Evolutionary conservation across 768 basidiomycete species (phyloP), one percentile per base, ranked within the genome.

Genomic region (Suillus ampliporus): DNA sequence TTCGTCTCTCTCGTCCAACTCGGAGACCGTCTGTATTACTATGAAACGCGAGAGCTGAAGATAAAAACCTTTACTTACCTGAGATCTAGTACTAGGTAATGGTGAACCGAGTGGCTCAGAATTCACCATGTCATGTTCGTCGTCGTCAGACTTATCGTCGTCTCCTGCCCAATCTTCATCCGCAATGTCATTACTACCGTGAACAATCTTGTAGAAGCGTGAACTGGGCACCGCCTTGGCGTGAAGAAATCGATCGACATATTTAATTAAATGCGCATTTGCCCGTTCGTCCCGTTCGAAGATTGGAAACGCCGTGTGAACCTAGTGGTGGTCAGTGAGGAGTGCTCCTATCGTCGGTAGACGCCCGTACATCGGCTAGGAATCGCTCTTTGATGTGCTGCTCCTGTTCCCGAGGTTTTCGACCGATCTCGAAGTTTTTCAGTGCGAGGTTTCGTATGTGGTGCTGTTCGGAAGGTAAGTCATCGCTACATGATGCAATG

Each of bases 381-480:
- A 62, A 62, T 21, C 44, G 44, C 21, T 44, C 61, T 35, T 58
- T 60, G 14, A 17, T 7, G 11, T 21, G 38, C 21, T 60, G 21
- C 5, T 26, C 43, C 26, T 62, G 61, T 26, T 62, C 31, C n/a
- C 38, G 28, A 4, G 37, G 58, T 23, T 38, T 58, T 17, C 23
- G 38, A 26, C 58, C 38, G 28, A 58, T 54, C 17, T 62, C 31
- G 31, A 62, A 61, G 34, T 62, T 43, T 23, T 61, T 58, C 21
- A 43, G 1, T 3, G 54, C 58, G 19, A 62, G 61, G 15, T 23
- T 51, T 41, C 60, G 56, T 58, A 61, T 19, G 23, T 19, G 23
- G 17, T 35, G 26, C 50, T 61, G 23, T 57, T 60, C 23, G 26
- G 37, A 28, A 40, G 54, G 50, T 57, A 15, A 21, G 23, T 11